A percentile compares a stretch with the other conserved stretches of the same genome.
phyloP scores from a whole-genome alignment of 306 rosid genomes.

The Lithocarpus polystachyus region DNA sequence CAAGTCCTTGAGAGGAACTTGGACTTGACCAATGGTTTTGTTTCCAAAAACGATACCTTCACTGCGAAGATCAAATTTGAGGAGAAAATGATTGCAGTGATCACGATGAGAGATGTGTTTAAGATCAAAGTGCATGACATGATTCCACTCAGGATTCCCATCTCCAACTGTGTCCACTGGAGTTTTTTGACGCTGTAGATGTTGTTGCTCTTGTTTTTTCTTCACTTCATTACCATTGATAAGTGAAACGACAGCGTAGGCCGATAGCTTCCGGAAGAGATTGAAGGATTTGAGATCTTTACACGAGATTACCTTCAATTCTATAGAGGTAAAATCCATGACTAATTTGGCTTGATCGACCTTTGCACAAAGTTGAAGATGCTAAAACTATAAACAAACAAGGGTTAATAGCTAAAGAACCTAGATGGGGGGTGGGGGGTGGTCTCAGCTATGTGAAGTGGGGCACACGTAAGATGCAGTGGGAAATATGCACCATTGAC shows the following conservation, averaged over 20 bases:
- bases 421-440: not conserved
- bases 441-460: not conserved
- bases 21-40: conserved; percentile 30
- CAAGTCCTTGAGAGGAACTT: conserved; percentile 29
- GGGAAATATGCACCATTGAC: not conserved
- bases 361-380: not conserved
- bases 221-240: conserved; percentile 7
- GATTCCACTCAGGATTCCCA: conserved; percentile 38
- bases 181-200: conserved; percentile 29
- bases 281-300: not conserved
- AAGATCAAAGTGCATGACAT: conserved; percentile 16
- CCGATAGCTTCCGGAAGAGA: not conserved
- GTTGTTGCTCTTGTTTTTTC: not conserved
- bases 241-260: not conserved
- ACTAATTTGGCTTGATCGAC: not conserved
- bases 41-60: conserved; percentile 26
- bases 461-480: not conserved
- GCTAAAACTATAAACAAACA: not conserved
- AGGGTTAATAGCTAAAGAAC: not conserved
- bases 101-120: conserved; percentile 1
- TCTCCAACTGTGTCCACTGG: conserved; percentile 26
- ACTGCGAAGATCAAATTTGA: conserved; percentile 25
- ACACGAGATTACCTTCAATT: not conserved
- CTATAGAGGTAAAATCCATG: not conserved
- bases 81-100: not conserved